Conservation (phyloP, 768 basidiomycete genomes). For the Kwoniella sp. region DNA sequence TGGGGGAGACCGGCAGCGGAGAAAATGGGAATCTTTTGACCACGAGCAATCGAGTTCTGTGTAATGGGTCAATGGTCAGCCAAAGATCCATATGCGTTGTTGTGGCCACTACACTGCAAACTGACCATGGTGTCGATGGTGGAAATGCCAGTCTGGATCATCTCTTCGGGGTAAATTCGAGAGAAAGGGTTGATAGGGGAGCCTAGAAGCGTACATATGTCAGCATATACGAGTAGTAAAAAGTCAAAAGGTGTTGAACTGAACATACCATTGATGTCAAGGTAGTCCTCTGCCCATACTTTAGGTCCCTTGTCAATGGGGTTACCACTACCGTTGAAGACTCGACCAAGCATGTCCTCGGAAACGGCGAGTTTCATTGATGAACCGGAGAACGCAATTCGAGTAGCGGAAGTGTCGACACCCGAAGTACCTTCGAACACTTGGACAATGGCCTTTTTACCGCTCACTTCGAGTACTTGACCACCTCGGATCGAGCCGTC, state of each 20-base stretch:
- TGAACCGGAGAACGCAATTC: conserved; percentile 95
- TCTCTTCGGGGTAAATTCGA: conserved; percentile 99
- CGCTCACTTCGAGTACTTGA: conserved; percentile 95
- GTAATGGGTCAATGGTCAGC: neutral
- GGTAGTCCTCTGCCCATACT: conserved; percentile 98
- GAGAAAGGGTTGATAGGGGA: conserved; percentile 77
- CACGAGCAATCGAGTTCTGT: conserved; percentile 89
- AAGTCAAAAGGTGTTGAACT: too few species aligned
- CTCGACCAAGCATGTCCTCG: conserved; percentile 97
- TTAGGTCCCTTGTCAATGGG: conserved; percentile 99
- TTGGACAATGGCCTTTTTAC: conserved; percentile 98
- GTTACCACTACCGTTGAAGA: conserved; percentile 97
- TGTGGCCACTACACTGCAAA: neutral
- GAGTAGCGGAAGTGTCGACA: conserved; percentile 94
- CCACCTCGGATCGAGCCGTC: conserved; percentile 94
- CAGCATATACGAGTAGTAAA: neutral
- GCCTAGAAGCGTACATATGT: conserved; percentile 60
- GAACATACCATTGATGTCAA: conserved; percentile 91
- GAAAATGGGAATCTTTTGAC: conserved; percentile 99
- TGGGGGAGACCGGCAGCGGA: conserved; percentile 96
- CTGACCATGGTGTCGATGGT: conserved; percentile 62
- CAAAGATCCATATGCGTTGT: too few species aligned
- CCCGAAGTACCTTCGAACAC: conserved; percentile 94
- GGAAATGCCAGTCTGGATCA: conserved; percentile 99
- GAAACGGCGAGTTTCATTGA: conserved; percentile 99